Percentiles rank a stretch among this genome's conserved stretches.
These are phyloP conservation scores for Candida peoriensis DNA, from an alignment of 805 yeast species.

Conservation along the genomic window DNA sequence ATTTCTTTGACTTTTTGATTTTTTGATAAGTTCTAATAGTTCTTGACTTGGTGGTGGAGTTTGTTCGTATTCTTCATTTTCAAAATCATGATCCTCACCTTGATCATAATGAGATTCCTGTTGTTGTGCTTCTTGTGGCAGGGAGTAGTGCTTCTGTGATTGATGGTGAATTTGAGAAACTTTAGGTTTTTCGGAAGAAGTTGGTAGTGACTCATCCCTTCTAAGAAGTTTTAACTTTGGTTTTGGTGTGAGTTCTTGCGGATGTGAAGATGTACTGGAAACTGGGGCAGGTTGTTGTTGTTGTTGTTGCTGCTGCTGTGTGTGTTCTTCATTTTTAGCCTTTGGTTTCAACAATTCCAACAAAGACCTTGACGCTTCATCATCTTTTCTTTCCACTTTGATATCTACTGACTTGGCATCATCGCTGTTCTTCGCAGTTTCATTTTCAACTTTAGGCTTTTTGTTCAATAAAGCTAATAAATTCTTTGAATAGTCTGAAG, in stretches of 20 bases:
- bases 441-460: constrained; percentile 7
- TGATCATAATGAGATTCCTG: constrained; percentile 1
- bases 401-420: neutral
- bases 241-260: too few species aligned
- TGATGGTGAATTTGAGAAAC: neutral
- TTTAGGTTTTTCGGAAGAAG: neutral
- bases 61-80: neutral
- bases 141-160: neutral
- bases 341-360: constrained; percentile 11
- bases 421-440: neutral
- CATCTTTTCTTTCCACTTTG: neutral
- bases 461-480: constrained; percentile 18
- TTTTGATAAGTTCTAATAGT: constrained; percentile 17
- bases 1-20: constrained; percentile 9
- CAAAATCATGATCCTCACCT: constrained; percentile 1
- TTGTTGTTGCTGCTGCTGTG: neutral
- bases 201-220: constrained; percentile 1
- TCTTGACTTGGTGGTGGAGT: constrained; percentile 20
- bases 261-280: neutral
- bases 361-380: constrained; percentile 16
- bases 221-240: constrained; percentile 22
- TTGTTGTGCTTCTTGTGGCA: constrained; percentile 1
- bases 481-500: constrained; percentile 15
- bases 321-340: neutral
- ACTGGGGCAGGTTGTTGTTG: neutral